Evolutionary conservation across 805 yeast genomes (phyloP).

Genomic region (Tetrapisispora fleetii): DNA sequence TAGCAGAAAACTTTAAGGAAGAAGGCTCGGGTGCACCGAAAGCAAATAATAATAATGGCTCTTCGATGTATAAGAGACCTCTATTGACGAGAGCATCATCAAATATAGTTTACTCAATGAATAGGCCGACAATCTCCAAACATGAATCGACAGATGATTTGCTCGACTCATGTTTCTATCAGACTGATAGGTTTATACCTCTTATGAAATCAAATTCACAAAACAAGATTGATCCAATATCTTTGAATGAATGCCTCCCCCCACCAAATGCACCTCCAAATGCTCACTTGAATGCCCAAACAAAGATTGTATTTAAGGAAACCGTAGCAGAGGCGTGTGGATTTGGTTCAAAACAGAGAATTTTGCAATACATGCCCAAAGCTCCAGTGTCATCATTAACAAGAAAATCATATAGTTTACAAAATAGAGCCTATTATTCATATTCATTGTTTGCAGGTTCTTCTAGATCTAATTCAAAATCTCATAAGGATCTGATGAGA

Average conservation of each 20-base stretch:
- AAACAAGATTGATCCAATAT: slow-evolving; percentile 18
- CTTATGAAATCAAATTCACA: slow-evolving; percentile 39
- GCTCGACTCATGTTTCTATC: slow-evolving; percentile 21
- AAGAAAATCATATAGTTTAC: slow-evolving; percentile 21
- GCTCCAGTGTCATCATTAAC: slow-evolving; percentile 51
- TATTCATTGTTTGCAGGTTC: slow-evolving; percentile 32
- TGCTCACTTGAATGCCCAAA: slow-evolving; percentile 35
- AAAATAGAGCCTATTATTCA: slow-evolving; percentile 25
- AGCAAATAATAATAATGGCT: too few relatives aligned
- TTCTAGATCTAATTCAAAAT: slow-evolving; percentile 1
- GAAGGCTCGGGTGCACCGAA: neutral
- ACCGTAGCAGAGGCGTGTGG: slow-evolving; percentile 96
- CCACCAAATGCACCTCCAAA: slow-evolving; percentile 40
- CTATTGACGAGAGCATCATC: slow-evolving; percentile 1
- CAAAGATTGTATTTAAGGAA: slow-evolving; percentile 47
- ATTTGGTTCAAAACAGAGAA: slow-evolving; percentile 67
- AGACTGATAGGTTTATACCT: slow-evolving; percentile 55
- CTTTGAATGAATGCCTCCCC: slow-evolving; percentile 33
- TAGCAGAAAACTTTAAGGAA: neutral
- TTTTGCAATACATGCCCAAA: slow-evolving; percentile 75
- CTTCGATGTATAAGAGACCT: neutral
- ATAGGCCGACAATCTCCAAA: neutral
- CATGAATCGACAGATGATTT: slow-evolving; percentile 7
- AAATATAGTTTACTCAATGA: neutral
- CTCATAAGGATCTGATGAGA: slow-evolving; percentile 42